Evolutionary conservation across 2,329 filamentous ascomycete genomes (phyloP).

Genomic region (Colletotrichum zoysiae): DNA sequence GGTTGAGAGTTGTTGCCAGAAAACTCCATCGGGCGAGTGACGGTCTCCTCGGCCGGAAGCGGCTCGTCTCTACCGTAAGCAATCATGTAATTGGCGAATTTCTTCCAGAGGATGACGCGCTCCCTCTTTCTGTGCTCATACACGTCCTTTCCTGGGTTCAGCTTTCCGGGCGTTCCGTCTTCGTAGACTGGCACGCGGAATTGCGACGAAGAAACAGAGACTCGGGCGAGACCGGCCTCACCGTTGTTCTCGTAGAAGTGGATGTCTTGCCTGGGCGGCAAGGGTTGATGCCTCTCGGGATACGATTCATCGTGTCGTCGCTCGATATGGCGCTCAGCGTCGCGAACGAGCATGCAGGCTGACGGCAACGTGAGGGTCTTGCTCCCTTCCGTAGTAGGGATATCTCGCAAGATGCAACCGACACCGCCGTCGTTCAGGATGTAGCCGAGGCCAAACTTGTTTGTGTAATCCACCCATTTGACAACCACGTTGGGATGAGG

Average conservation of each 20-base stretch:
- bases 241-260: conserved; percentile 82
- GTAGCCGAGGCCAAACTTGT: conserved; percentile 87
- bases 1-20: conserved; percentile 48
- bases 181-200: conserved; percentile 68
- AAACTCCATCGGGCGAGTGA: conserved; percentile 52
- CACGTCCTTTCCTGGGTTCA: conserved; percentile 72
- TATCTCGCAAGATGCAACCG: conserved; percentile 74
- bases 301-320: conserved; percentile 69
- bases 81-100: conserved; percentile 81
- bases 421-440: conserved; percentile 86
- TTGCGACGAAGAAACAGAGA: conserved; percentile 73
- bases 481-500: conserved; percentile 74
- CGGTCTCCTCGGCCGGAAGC: conserved; percentile 60
- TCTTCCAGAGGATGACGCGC: conserved; percentile 77
- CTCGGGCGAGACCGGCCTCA: conserved; percentile 71
- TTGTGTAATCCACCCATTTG: conserved; percentile 91
- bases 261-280: conserved; percentile 74
- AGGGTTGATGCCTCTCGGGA: conserved; percentile 68
- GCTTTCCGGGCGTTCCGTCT: conserved; percentile 71
- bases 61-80: conserved; percentile 80
- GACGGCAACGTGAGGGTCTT: conserved; percentile 71
- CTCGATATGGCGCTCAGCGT: conserved; percentile 78
- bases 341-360: conserved; percentile 77
- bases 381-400: conserved; percentile 64
- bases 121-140: conserved; percentile 76